These are phyloP conservation scores for Furculomyces boomerangus DNA, from an alignment of 371 early-diverging fungal genomes.

Conservation along the genomic window DNA sequence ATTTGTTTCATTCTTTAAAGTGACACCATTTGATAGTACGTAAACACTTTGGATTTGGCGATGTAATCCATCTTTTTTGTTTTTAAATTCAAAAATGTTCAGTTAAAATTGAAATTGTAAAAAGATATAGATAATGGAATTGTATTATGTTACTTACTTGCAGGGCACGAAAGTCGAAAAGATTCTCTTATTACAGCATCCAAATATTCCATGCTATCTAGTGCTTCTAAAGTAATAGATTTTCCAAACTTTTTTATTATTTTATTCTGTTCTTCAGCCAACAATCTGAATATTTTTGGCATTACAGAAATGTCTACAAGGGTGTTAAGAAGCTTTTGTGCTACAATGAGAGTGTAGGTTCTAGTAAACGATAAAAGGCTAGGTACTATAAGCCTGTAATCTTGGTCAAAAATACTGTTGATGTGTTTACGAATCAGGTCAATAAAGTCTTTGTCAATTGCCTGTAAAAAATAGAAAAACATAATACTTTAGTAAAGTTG, in stretches of 20 bases:
- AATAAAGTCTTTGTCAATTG: not conserved
- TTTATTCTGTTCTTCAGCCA: not conserved
- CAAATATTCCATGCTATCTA: not conserved
- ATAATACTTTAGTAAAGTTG: not conserved
- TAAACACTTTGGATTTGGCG: not conserved
- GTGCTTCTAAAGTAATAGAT: not conserved
- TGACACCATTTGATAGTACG: not conserved
- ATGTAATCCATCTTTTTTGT: not conserved
- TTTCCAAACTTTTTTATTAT: not conserved
- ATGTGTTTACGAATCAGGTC: not conserved
- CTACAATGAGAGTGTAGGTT: not conserved
- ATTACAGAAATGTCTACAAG: not conserved
- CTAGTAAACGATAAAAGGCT: not conserved
- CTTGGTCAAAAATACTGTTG: not conserved
- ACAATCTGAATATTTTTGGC: not conserved
- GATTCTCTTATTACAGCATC: not conserved
- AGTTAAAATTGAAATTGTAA: not conserved
- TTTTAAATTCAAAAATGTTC: not conserved
- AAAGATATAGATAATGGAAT: not conserved
- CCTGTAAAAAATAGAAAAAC: not conserved
- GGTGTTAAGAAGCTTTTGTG: no score
- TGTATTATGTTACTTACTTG: not conserved
- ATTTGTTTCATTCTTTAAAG: not conserved
- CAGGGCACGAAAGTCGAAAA: not conserved
- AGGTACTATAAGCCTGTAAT: not conserved